Evolutionary conservation across 495 filamentous ascomycete genomes (phyloP).

Genomic region (Xylaria curta): DNA sequence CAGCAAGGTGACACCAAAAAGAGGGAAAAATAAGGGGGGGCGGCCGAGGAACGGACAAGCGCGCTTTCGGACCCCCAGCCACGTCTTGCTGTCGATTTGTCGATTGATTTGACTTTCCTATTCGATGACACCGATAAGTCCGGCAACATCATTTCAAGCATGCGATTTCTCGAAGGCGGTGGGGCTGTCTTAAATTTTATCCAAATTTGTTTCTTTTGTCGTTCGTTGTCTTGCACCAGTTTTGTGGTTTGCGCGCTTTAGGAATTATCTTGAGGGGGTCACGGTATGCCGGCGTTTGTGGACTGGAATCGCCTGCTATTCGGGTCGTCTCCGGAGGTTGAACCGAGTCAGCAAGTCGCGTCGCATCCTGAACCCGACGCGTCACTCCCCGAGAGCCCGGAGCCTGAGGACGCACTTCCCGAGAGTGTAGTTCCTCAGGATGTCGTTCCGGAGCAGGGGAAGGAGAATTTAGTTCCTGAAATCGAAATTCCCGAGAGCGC

Average conservation of each 20-base stretch:
- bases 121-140: slow-evolving; percentile 26
- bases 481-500: neutral
- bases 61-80: neutral
- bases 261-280: slow-evolving; percentile 19
- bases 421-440: slow-evolving; percentile 7
- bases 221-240: neutral
- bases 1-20: neutral
- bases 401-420: neutral
- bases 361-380: slow-evolving; percentile 16
- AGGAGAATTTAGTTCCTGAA: slow-evolving; percentile 3
- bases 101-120: slow-evolving; percentile 18
- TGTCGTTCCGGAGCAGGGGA: neutral
- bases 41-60: neutral
- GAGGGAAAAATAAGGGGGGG: slow-evolving; percentile 9
- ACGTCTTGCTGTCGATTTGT: neutral
- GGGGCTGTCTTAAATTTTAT: slow-evolving; percentile 25
- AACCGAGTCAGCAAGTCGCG: slow-evolving; percentile 19
- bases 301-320: slow-evolving; percentile 30
- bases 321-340: slow-evolving; percentile 20
- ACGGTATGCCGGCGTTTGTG: slow-evolving; percentile 31
- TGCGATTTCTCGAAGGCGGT: slow-evolving; percentile 11
- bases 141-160: slow-evolving; percentile 21
- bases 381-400: slow-evolving; percentile 6
- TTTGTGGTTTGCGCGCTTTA: slow-evolving; percentile 21
- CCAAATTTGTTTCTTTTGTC: slow-evolving; percentile 16